These are phyloP conservation scores for Neurospora hispaniola DNA, from an alignment of 495 filamentous ascomycete genomes.

Conservation along the genomic window DNA sequence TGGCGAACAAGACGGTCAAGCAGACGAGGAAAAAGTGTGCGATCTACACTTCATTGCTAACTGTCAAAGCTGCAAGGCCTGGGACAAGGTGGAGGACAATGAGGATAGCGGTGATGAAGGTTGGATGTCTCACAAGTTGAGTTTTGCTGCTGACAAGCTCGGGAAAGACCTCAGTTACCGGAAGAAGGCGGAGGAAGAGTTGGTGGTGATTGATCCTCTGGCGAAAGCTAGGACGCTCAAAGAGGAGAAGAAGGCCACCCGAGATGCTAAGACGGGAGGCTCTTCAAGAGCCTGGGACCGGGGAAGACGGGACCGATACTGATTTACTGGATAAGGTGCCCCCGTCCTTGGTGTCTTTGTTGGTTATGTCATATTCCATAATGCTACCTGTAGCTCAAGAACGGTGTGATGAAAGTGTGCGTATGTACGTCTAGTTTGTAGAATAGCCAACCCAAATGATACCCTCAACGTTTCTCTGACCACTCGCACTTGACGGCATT, in stretches of 20 bases:
- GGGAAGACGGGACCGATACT: not conserved
- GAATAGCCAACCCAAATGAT: not conserved
- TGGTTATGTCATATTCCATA: not conserved
- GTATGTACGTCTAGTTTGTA: not conserved
- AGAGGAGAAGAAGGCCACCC: slow-evolving; percentile 47
- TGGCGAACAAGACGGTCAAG: slow-evolving; percentile 16
- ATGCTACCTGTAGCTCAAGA: not conserved
- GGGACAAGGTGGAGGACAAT: slow-evolving; percentile 50
- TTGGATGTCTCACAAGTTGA: slow-evolving; percentile 63
- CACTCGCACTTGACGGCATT: not conserved
- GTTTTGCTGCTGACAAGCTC: slow-evolving; percentile 77
- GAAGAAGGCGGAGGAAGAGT: slow-evolving; percentile 73
- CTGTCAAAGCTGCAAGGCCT: slow-evolving; percentile 80
- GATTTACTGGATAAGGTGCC: not conserved
- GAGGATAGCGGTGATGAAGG: slow-evolving; percentile 54
- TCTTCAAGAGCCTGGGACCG: slow-evolving; percentile 44
- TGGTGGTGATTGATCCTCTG: slow-evolving; percentile 90
- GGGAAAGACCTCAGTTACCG: slow-evolving; percentile 91
- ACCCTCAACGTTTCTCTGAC: not conserved
- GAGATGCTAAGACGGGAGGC: slow-evolving; percentile 37
- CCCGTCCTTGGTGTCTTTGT: not conserved
- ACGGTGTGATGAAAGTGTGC: not conserved
- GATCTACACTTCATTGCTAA: slow-evolving; percentile 89
- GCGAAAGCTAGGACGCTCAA: slow-evolving; percentile 69
- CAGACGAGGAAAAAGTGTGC: slow-evolving; percentile 45